Evolutionary conservation across 495 filamentous ascomycete genomes (phyloP).

Genomic region (Aspergillus asperescens): DNA sequence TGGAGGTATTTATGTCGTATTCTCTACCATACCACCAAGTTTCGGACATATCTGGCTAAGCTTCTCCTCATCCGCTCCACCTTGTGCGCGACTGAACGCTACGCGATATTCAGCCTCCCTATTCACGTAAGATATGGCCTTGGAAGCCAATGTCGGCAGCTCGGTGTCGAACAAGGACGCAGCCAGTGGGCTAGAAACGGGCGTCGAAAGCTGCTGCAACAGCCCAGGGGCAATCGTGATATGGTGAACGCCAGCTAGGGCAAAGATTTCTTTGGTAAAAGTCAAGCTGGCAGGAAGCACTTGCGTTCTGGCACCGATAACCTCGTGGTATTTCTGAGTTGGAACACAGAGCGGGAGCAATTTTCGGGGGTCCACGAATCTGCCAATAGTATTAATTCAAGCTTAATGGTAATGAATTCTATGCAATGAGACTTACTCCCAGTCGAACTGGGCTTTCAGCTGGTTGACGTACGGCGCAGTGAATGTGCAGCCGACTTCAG

Average conservation of each 20-base stretch:
- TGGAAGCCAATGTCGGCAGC: conserved; percentile 1
- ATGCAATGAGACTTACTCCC: conserved; percentile 33
- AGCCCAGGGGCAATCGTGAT: conserved; percentile 54
- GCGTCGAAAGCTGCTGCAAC: conserved; percentile 40
- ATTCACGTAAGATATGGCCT: conserved; percentile 27
- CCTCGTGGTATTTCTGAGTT: conserved; percentile 51
- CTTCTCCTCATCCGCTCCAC: conserved; percentile 48
- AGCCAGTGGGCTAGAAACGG: conserved; percentile 26
- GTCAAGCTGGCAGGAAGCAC: conserved; percentile 56
- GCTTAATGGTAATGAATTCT: not conserved
- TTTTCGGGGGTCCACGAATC: conserved; percentile 36
- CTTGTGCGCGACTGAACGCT: conserved; percentile 44
- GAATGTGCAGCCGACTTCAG: conserved; percentile 52
- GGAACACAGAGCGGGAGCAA: conserved; percentile 45
- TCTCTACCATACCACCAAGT: not conserved
- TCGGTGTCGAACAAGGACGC: conserved; percentile 33
- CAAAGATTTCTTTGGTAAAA: conserved; percentile 50
- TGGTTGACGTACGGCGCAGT: conserved; percentile 63
- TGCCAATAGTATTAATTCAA: conserved; percentile 9
- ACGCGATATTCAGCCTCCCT: conserved; percentile 44
- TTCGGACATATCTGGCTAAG: conserved; percentile 40
- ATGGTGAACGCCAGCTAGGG: conserved; percentile 51
- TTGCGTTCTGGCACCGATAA: conserved; percentile 36
- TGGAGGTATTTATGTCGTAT: not conserved
- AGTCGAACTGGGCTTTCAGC: conserved; percentile 55